Base-by-base conservation (phyloP, 345 rosid genomes). In the Lepidium didymum region DNA sequence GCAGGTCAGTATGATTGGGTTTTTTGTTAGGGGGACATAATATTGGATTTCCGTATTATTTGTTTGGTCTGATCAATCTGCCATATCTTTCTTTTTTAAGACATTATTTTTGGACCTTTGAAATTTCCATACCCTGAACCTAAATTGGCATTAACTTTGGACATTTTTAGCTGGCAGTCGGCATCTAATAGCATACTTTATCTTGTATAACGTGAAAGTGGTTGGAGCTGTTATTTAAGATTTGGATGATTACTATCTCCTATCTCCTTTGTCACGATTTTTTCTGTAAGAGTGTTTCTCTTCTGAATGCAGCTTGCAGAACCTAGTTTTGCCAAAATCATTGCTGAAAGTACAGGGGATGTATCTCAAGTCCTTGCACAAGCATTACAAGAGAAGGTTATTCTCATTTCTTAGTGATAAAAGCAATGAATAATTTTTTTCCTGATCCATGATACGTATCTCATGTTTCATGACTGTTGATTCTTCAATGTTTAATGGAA, bases 331-430 rank as follows among this genome's bases (percentile, higher is more conserved):
- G 29, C 64, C 18, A 62, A 69, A 37, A 36, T 38, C 40, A 55
- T 8, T 42, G 78, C 57, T 70, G 73, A 76, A 38, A 47, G 64
- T 78, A 76, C 78, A 72, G 77, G 49, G 49, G 79, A 78, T 67
- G 29, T 70, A 49, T 78, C 94, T 12, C 81, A 82, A 61, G 84
- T 81, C 77, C 73, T 93, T 70, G 81, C 89, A 38, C 95, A 83
- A 78, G 97, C 95, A 41, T 63, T 88, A 80, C 87, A 86, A 64
- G 99, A 93, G 62, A 93, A 93, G 99, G 99, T 73, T 68, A 40
- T 45, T 54, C 42, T 35, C 29, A 65, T 38, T 37, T 43, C 40
- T 58, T 66, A 23, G 10, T 51, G 60, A 44, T 45, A 15, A 8
- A 58, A 73, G 18, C 49, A 46, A 73, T 16, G 19, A 42, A 9